Conservation (phyloP, 768 basidiomycete species). For the Mycena polygramma region DNA sequence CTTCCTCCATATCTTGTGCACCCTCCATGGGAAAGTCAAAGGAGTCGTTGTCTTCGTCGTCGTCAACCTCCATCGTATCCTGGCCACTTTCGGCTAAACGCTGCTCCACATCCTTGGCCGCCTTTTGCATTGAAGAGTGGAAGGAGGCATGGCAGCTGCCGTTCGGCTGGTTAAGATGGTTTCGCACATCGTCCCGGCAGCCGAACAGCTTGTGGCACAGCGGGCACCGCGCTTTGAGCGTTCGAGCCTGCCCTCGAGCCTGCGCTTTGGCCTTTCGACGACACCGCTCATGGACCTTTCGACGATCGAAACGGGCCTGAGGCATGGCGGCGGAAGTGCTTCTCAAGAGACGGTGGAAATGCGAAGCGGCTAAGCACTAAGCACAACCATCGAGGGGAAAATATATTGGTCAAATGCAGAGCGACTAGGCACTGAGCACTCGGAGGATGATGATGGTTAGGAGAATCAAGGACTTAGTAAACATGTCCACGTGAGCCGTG, state of each 20-base stretch:
- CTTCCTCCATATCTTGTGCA: neutral
- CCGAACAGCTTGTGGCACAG: neutral
- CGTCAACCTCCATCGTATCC: neutral
- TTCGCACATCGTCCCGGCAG: neutral
- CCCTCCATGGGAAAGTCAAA: neutral
- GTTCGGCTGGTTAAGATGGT: neutral
- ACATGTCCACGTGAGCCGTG: neutral
- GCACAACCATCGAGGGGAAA: no score
- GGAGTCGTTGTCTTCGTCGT: neutral
- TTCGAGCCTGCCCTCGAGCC: no score
- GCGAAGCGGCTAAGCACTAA: no score
- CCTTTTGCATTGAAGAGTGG: neutral
- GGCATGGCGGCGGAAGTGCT: no score
- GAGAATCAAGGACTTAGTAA: neutral
- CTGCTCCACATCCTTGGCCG: neutral
- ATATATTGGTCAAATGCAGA: neutral
- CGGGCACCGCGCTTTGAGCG: neutral
- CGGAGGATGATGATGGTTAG: neutral
- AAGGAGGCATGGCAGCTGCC: neutral
- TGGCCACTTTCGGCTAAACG: neutral
- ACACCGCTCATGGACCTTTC: no score
- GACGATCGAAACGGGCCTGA: no score
- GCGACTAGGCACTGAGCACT: neutral
- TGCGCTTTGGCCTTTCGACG: no score
- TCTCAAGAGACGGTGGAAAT: no score